A percentile compares a stretch with the other conserved stretches of the same genome.
phyloP scores from a whole-genome alignment of 2,329 filamentous ascomycete genomes.

The Shiraia sp. region DNA sequence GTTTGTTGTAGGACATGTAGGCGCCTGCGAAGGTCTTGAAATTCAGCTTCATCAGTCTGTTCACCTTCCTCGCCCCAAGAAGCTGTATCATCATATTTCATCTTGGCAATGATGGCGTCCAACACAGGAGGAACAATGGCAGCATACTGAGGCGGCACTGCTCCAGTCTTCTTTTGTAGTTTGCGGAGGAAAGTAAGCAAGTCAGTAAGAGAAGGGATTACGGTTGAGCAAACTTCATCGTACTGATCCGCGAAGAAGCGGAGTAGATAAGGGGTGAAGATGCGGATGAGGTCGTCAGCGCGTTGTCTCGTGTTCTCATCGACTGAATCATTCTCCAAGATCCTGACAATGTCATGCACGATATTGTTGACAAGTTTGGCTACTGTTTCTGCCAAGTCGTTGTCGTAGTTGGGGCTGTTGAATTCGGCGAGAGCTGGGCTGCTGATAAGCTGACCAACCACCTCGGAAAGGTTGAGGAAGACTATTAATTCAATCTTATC shows the following conservation, averaged over 20 bases:
- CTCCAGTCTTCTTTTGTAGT: conserved; percentile 63
- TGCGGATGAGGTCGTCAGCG: conserved; percentile 79
- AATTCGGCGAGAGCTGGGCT: conserved; percentile 80
- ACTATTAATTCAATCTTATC: conserved; percentile 95
- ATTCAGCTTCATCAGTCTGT: conserved; percentile 95
- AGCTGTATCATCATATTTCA: conserved; percentile 95
- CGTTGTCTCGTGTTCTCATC: conserved; percentile 68
- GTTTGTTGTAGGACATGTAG: conserved; percentile 91
- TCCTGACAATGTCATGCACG: conserved; percentile 82
- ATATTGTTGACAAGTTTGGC: conserved; percentile 94
- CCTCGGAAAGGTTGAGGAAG: conserved; percentile 83
- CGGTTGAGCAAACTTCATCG: conserved; percentile 94
- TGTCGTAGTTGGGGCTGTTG: conserved; percentile 86
- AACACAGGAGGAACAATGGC: conserved; percentile 84
- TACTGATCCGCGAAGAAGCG: conserved; percentile 98
- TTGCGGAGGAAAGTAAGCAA: conserved; percentile 89
- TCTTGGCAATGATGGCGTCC: conserved; percentile 90
- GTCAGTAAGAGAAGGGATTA: conserved; percentile 91
- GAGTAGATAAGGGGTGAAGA: conserved; percentile 83
- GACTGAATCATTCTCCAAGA: conserved; percentile 71
- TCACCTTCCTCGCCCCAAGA: conserved; percentile 94
- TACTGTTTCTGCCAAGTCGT: conserved; percentile 90
- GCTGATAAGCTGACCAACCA: conserved; percentile 82
- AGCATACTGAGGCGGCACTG: conserved; percentile 74
- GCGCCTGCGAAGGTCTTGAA: conserved; percentile 89